A percentile compares a stretch with the other conserved stretches of the same genome.
phyloP scores from a whole-genome alignment of 495 filamentous ascomycete species.

The Penicillium coffeae region DNA sequence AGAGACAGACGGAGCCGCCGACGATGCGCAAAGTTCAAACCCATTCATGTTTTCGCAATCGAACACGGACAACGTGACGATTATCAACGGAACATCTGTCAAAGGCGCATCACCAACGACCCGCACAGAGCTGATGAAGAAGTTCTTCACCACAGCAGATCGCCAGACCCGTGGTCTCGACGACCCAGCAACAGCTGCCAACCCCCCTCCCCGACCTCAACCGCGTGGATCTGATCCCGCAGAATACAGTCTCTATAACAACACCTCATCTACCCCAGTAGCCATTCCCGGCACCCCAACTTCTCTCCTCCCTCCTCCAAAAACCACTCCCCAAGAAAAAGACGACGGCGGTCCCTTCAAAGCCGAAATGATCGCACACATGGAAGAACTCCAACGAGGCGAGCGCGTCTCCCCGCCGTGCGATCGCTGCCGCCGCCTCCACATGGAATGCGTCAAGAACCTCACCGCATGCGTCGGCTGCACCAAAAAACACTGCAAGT shows the following conservation, averaged over 20 bases:
- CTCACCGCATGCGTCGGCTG: conserved; percentile 81
- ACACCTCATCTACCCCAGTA: conserved; percentile 38
- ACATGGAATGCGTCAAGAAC: conserved; percentile 80
- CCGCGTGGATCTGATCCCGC: conserved; percentile 37
- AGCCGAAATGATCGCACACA: conserved; percentile 63
- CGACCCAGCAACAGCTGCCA: conserved; percentile 22
- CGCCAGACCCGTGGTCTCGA: conserved; percentile 40
- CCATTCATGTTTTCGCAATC: conserved; percentile 43
- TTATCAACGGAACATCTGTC: conserved; percentile 48
- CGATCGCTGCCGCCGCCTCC: conserved; percentile 74
- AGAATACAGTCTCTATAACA: conserved; percentile 36
- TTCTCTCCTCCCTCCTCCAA: conserved; percentile 47
- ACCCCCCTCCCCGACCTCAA: conserved; percentile 29
- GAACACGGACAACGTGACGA: conserved; percentile 44
- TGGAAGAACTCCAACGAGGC: conserved; percentile 70
- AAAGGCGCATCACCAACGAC: conserved; percentile 52
- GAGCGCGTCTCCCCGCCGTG: conserved; percentile 74
- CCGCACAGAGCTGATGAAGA: conserved; percentile 51
- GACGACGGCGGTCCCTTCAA: conserved; percentile 62
- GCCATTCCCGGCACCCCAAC: conserved; percentile 51
- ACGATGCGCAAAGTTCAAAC: conserved; percentile 31
- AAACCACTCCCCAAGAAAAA: conserved; percentile 45
- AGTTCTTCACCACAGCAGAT: conserved; percentile 55
- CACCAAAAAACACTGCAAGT: conserved; percentile 84
- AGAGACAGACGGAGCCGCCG: conserved; percentile 30